These are phyloP conservation scores for Elasticomyces elasticus DNA, from an alignment of 495 filamentous ascomycete species.

Conservation along the genomic window DNA sequence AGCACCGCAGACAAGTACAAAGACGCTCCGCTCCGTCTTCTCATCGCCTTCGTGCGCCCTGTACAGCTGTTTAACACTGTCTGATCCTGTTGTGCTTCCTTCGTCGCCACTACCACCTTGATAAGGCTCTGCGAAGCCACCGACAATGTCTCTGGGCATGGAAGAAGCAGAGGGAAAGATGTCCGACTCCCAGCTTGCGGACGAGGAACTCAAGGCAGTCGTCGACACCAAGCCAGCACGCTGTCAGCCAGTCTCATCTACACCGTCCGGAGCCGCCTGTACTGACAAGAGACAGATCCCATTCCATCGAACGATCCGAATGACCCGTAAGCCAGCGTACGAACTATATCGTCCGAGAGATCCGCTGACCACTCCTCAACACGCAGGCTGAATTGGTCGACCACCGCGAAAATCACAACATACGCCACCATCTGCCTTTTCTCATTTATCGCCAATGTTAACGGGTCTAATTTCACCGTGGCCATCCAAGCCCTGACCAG, in stretches of 20 bases:
- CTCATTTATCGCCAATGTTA: slow-evolving; percentile 21
- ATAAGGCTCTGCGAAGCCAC: not conserved
- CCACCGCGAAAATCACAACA: slow-evolving; percentile 12
- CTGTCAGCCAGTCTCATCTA: not conserved
- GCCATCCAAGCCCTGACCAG: slow-evolving; percentile 11
- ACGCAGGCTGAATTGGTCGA: slow-evolving; percentile 8
- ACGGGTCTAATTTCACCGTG: slow-evolving; percentile 20
- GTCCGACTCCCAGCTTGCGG: not conserved
- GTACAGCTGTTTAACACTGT: not conserved
- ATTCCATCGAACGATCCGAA: slow-evolving; percentile 5
- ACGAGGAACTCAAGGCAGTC: slow-evolving; percentile 4
- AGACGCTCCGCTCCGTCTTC: not conserved
- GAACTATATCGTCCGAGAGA: not conserved
- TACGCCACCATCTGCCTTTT: slow-evolving; percentile 19
- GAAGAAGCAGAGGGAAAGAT: not conserved
- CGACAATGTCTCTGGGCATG: not conserved
- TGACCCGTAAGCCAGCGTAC: not conserved
- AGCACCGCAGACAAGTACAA: not conserved
- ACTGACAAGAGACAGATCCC: not conserved
- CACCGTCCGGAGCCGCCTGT: not conserved
- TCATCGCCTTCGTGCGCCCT: not conserved
- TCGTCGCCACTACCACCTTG: no score
- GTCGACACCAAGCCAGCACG: not conserved
- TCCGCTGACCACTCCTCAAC: not conserved
- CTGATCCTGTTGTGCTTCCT: no score